Conservation (phyloP, 805 yeast species). For the Zygotorulaspora sp. region DNA sequence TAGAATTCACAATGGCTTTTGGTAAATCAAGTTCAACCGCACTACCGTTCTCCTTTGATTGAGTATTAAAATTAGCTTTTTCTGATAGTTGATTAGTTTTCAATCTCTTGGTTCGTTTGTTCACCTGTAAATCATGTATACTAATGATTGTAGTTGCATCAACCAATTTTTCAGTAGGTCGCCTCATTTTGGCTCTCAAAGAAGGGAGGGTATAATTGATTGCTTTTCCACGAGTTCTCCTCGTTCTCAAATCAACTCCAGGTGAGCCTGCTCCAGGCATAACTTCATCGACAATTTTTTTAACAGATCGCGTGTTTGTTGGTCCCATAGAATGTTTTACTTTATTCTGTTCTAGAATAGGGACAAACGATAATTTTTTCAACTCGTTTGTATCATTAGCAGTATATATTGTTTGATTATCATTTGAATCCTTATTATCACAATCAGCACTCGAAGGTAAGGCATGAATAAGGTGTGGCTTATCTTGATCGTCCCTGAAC, state of each 20-base stretch:
- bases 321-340: slow-evolving; percentile 33
- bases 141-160: slow-evolving; percentile 51
- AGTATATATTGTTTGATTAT: background rate
- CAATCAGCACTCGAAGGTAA: slow-evolving; percentile 1
- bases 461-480: background rate
- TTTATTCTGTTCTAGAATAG: slow-evolving; percentile 20
- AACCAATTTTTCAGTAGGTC: slow-evolving; percentile 54
- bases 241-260: slow-evolving; percentile 29
- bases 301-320: slow-evolving; percentile 25
- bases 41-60: background rate
- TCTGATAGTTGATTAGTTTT: slow-evolving; percentile 1
- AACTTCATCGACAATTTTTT: slow-evolving; percentile 37
- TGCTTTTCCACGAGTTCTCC: slow-evolving; percentile 51
- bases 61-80: background rate
- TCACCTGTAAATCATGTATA: slow-evolving; percentile 35
- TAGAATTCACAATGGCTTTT: background rate
- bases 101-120: slow-evolving; percentile 10
- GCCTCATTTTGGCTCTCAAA: slow-evolving; percentile 61
- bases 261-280: slow-evolving; percentile 35
- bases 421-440: background rate
- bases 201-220: slow-evolving; percentile 69
- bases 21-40: background rate
- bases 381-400: background rate
- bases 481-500: slow-evolving; percentile 22
- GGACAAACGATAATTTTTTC: slow-evolving; percentile 21